Percentiles rank a stretch among this genome's conserved stretches.
phyloP scores from a whole-genome alignment of 2,329 filamentous ascomycete genomes.

The Pseudocercospora fijiensis region DNA sequence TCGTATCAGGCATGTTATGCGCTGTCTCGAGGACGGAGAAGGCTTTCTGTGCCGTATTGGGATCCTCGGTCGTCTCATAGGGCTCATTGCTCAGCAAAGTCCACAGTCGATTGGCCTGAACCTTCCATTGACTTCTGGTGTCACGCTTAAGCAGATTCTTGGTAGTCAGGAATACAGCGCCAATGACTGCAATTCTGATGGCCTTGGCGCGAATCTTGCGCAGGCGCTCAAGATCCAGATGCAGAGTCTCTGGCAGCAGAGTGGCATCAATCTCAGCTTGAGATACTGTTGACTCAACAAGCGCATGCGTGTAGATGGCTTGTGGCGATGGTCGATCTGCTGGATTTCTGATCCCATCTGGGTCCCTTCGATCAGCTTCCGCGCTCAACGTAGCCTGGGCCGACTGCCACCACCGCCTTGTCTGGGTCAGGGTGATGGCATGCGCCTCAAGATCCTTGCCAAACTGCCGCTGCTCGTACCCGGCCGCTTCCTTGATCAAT shows the following conservation, averaged over 20 bases:
- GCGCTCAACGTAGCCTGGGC: slow-evolving; percentile 64
- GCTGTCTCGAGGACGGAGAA: slow-evolving; percentile 52
- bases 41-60: slow-evolving; percentile 42
- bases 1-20: slow-evolving; percentile 51
- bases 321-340: slow-evolving; percentile 64
- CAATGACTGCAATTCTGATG: slow-evolving; percentile 68
- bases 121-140: slow-evolving; percentile 74
- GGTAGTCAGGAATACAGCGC: slow-evolving; percentile 72
- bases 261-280: slow-evolving; percentile 54
- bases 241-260: slow-evolving; percentile 70
- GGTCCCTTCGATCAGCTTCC: slow-evolving; percentile 67
- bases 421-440: slow-evolving; percentile 56
- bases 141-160: slow-evolving; percentile 83
- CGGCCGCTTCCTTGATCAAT: slow-evolving; percentile 67
- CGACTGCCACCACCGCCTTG: slow-evolving; percentile 65
- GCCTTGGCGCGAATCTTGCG: slow-evolving; percentile 57
- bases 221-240: slow-evolving; percentile 66
- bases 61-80: slow-evolving; percentile 47
- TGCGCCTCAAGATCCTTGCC: slow-evolving; percentile 61
- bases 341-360: slow-evolving; percentile 63
- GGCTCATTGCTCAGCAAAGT: slow-evolving; percentile 62
- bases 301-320: slow-evolving; percentile 72
- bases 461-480: slow-evolving; percentile 74
- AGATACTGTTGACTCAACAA: slow-evolving; percentile 72
- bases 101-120: slow-evolving; percentile 69